Evolutionary conservation across 768 basidiomycete genomes (phyloP), one percentile per base, ranked within the genome.

Genomic region (Leccinum rimulosum): DNA sequence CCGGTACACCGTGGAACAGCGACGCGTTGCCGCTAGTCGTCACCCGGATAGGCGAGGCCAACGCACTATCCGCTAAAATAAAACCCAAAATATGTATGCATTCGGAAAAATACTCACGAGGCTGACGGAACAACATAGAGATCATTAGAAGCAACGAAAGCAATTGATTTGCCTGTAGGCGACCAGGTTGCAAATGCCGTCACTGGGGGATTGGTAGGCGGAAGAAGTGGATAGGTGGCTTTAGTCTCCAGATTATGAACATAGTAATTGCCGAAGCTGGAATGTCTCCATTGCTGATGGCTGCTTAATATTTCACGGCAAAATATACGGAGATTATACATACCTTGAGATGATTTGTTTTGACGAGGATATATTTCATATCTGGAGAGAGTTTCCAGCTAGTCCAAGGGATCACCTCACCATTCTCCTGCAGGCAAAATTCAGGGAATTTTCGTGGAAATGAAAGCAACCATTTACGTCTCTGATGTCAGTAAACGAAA

Each of bases 1-100:
- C 94, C 0, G 94, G 92, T 2, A 97, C 90, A 7, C 97, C 97
- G 67, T 98, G 86, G 79, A 98, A 97, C 15, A 95, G 79, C 0
- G 89, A 88, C 0, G 84, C 80, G 54, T 88, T 91, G 0, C 97
- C 97, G 14, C 87, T 84, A 1, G 79, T 76, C 2, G 96, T 99
- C 10, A 98, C 80, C 10, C 88, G 87, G 52, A 95, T 87, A 10
- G 87, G 77, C 14, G 76, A 64, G 2, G 78, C 69, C 3, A 75
- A 71, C 8, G 74, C 65, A 22, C 77, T 80, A 30, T 30, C 53
- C n/a, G 31, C 54, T 9, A 45, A 50, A 51, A 54, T 70, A 52
- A 64, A 57, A 3, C 8, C 33, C 49, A 43, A 10, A 36, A 33
- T n/a, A 10, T 22, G 43, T 22, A 52, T 15, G 4, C 25, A 7